phyloP scores from a whole-genome alignment of 2,329 filamentous ascomycete genomes.

The Aspergillus intermedius region DNA sequence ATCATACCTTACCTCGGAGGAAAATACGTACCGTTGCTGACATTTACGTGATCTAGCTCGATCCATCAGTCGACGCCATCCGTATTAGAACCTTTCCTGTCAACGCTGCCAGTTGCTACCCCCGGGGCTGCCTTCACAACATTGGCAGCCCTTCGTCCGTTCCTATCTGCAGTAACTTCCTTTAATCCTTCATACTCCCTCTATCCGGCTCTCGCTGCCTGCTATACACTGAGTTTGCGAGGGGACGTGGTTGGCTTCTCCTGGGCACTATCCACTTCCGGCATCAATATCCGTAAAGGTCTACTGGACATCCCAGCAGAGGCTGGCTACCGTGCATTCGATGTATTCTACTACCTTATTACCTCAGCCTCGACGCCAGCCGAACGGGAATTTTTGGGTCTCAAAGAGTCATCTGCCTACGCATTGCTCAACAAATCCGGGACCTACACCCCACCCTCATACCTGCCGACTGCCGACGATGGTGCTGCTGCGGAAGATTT shows the following conservation, averaged over 20 bases:
- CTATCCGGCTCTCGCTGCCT: conserved; percentile 73
- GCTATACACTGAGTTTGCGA: conserved; percentile 71
- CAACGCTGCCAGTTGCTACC: conserved; percentile 70
- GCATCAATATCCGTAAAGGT: conserved; percentile 76
- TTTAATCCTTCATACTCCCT: conserved; percentile 78
- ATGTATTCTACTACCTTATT: conserved; percentile 95
- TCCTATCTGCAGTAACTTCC: conserved; percentile 79
- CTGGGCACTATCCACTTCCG: conserved; percentile 74
- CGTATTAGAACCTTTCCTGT: conserved; percentile 71
- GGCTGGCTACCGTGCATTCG: conserved; percentile 81
- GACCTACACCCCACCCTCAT: conserved; percentile 79
- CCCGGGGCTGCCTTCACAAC: conserved; percentile 71
- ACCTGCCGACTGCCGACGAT: conserved; percentile 88
- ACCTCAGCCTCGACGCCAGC: conserved; percentile 84
- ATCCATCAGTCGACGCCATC: conserved; percentile 85
- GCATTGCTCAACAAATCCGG: conserved; percentile 71
- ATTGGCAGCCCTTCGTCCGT: conserved; percentile 74
- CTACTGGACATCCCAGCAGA: conserved; percentile 74
- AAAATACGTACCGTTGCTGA: conserved; percentile 10
- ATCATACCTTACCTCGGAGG: not conserved
- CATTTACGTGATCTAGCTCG: conserved; percentile 50
- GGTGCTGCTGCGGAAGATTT: conserved; percentile 90
- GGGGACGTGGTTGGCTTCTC: conserved; percentile 72
- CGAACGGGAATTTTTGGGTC: conserved; percentile 79
- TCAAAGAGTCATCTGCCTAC: conserved; percentile 72